Evolutionary conservation across 345 rosid genomes (phyloP).

Genomic region (Eucalyptus urophylla): DNA sequence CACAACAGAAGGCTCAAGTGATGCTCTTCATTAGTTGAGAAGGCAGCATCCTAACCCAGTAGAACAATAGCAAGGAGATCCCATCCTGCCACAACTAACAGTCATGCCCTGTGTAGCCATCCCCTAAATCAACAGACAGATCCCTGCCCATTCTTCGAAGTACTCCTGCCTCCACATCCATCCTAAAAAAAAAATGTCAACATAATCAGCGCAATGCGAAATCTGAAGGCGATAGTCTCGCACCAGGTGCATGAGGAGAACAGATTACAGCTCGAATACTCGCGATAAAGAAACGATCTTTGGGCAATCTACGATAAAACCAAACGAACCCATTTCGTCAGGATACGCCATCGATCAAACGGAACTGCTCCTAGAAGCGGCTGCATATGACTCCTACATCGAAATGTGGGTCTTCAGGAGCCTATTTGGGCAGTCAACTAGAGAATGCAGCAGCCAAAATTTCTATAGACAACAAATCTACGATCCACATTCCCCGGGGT

Average conservation of each 20-base stretch:
- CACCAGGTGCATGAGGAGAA: background rate
- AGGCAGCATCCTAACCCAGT: background rate
- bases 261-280: background rate
- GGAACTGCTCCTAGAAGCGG: background rate
- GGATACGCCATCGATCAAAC: background rate
- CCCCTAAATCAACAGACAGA: background rate
- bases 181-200: background rate
- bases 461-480: background rate
- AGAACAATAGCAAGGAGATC: background rate
- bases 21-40: background rate
- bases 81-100: background rate
- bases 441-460: background rate
- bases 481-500: background rate
- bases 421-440: background rate
- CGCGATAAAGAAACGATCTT: background rate
- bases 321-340: background rate
- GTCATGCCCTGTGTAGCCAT: background rate
- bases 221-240: background rate
- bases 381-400: background rate
- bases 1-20: background rate
- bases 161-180: background rate
- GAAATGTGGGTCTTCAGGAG: background rate
- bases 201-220: background rate
- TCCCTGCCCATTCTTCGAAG: background rate
- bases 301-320: background rate